Base-by-base conservation (phyloP, 1,139 yeast genomes). In the Lipomyces yarrowii region DNA sequence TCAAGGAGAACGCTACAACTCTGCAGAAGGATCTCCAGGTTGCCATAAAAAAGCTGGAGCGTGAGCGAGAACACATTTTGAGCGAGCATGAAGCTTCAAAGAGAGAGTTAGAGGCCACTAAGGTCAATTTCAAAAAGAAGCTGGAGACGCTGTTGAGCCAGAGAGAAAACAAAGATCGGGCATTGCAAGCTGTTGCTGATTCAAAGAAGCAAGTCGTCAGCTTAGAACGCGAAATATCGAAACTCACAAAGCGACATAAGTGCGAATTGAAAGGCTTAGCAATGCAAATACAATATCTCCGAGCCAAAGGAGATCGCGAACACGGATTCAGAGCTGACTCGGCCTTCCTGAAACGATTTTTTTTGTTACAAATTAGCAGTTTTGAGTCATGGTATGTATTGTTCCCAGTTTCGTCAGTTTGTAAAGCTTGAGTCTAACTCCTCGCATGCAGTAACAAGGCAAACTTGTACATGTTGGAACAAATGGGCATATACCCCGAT, bases 401-500 rank as follows among this genome's bases (percentile, higher is more conserved):
- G 33, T 42, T 21, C 5, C 48, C 48, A 7, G 48, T 33, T 15
- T 52, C 18, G n/a, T 26, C 3, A 2, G 7, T 26, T 23, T 48
- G 15, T 46, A 37, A 26, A 23, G 8, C 48, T 18, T 21, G 23
- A 3, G 33, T 26, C 11, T n/a, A 35, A 32, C 32, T n/a, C 7
- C 8, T 37, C 11, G 21, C 48, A 8, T 42, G 48, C 51, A 67
- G 70, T 57, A 71, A 71, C 56, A 60, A 72, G 59, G 71, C 70
- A n/a, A 70, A 67, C 39, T 60, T 72, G 52, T 60, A 56, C 21
- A 63, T 71, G 63, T 62, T 71, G 32, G 67, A 69, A 35, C 65
- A 69, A 46, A 69, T 71, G 55, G 74, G 74, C 10, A 71, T 71
- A 11, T 71, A 71, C 53, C 74, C 74, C 2, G 73, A 71, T 23